These are phyloP conservation scores for Coniferiporia sulphurascens DNA, from an alignment of 1,284 basidiomycete species.

Conservation along the genomic window DNA sequence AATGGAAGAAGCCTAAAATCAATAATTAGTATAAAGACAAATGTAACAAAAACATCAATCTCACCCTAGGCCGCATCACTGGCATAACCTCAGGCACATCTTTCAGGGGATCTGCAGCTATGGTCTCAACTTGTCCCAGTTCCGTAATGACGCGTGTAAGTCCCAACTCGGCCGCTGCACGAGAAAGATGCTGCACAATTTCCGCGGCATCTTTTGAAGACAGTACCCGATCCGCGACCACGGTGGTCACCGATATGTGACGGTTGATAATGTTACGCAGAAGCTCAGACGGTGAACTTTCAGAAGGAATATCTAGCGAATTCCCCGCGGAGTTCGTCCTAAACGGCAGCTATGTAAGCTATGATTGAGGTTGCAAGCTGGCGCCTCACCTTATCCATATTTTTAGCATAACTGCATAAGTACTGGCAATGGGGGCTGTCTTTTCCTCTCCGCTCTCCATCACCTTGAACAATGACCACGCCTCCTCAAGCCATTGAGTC, in stretches of 20 bases:
- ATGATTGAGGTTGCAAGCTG: neutral
- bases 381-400: constrained; percentile 47
- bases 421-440: constrained; percentile 47
- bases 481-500: constrained; percentile 51
- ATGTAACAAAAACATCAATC: neutral
- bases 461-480: constrained; percentile 51
- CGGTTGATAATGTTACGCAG: constrained; percentile 46
- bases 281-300: constrained; percentile 32
- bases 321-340: neutral
- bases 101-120: constrained; percentile 43
- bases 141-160: constrained; percentile 47
- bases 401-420: constrained; percentile 64
- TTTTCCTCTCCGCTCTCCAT: constrained; percentile 50
- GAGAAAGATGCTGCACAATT: constrained; percentile 53
- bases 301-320: neutral
- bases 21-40: neutral
- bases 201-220: constrained; percentile 46
- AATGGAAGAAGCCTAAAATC: neutral
- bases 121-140: constrained; percentile 47
- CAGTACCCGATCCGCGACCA: constrained; percentile 57
- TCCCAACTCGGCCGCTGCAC: constrained; percentile 53
- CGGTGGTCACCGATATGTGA: constrained; percentile 44
- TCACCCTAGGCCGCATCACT: constrained; percentile 13
- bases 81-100: constrained; percentile 31
- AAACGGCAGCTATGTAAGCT: constrained; percentile 12